Evolutionary conservation across 352 stramenopile species (phyloP), one percentile per base, ranked within the genome.

Genomic region (Saprolegnia diclina): DNA sequence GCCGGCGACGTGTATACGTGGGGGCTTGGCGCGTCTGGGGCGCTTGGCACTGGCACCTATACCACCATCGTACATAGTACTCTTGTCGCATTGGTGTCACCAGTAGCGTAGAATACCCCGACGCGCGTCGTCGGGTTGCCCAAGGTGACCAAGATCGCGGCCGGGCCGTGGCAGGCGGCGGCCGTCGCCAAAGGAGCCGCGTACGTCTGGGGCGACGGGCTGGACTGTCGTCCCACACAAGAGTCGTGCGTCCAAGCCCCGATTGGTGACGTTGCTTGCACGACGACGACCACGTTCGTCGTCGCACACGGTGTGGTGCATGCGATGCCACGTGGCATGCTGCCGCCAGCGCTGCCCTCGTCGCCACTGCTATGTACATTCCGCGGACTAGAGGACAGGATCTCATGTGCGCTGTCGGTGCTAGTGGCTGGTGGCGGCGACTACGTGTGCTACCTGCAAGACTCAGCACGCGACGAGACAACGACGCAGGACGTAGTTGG

Each of bases 151-250:
- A 66, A 66, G 38, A 40, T 66, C 11, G 40, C n/a, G 16, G 48
- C 37, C 26, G 57, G 57, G 1, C 19, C 57, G 57, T 66, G 57
- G 57, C 57, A 66, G 1, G 38, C 57, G 19, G 57, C 42, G 0
- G 48, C 37, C 5, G 7, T 66, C 37, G 42, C 3, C 38, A 53
- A 35, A 22, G 11, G 37, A 55, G 42, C 35, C 37, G 5, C 40
- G 37, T 66, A 40, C 37, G 40, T 66, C 7, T 66, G 57, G 57
- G 57, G 57, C 22, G 57, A 66, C 42, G n/a, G 19, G 21, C 3
- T 24, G 3, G 21, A 56, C 48, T 13, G 16, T 3, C 48, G 21
- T 56, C 48, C 16, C 10, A 24, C 9, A 7, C 16, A 56, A 56
- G 5, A 56, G 48, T 7, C 2, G 42, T 48, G 42, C 42, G 10